Evolutionary conservation across 345 rosid genomes (phyloP), one percentile per base, ranked within the genome.

Genomic region (Rhizophora mangle): DNA sequence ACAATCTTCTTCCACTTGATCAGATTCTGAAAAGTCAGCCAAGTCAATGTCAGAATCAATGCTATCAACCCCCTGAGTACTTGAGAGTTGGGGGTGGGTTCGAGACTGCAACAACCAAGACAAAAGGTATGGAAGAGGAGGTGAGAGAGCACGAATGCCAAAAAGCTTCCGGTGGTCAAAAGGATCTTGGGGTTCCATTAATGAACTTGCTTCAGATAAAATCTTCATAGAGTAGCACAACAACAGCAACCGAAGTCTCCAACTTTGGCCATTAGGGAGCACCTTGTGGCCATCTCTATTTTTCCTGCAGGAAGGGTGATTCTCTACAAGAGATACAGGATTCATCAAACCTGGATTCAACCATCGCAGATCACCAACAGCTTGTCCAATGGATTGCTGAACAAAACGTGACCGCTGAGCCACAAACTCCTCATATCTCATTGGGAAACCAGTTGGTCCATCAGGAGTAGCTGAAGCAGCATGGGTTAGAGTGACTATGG

Each of bases 391-490:
- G 46, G 95, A 88, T 74, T 94, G 98, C 78, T 94, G 98, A 70
- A 89, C 95, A 80, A 88, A 83, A 72, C 86, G 95, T 34, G 98
- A 94, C 68, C 98, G 91, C 69, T 94, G 97, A 66, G 97, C 88
- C 65, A 94, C 89, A 82, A 87, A 94, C 60, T 83, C 92, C 63
- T 91, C 98, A 62, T 91, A 94, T 82, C 90, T 87, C 80, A 91
- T 78, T 56, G 97, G 93, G 26, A 83, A 77, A 68, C 97, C 97
- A 54, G 93, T 82, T 22, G 99, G 99, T 55, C 96, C 97, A 70
- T 94, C 99, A 5, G 99, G 96, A 66, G 96, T 97, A 24, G 99
- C 96, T 53, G 99, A 89, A 78, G 96, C 93, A 70, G 88, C 96
- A 81, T 94, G 97, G 68, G 98, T 94, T 70, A 94, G 82, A 69